Conservation (phyloP, 2,329 filamentous ascomycete species). For the Alternaria sp. region DNA sequence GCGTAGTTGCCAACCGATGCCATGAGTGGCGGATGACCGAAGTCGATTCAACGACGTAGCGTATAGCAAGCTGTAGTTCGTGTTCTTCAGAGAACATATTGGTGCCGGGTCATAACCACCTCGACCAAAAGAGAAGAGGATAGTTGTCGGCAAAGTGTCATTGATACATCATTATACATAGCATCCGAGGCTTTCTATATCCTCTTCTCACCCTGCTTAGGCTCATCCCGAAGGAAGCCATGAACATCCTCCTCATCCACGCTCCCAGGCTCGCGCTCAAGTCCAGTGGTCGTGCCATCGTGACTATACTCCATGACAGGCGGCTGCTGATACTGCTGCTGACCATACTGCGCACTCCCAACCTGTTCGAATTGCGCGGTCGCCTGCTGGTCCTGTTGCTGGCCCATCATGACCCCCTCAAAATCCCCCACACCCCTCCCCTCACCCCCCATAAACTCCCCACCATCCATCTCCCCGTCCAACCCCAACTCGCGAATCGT, state of each 20-base stretch:
- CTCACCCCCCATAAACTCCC: not conserved
- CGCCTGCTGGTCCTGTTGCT: not conserved
- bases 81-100: not conserved
- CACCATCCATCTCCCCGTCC: constrained; percentile 18
- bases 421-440: not conserved
- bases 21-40: not conserved
- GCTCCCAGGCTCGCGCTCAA: not conserved
- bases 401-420: not conserved
- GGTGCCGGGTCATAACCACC: not conserved
- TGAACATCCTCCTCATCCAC: constrained; percentile 17
- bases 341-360: not conserved
- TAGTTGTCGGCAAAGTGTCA: not conserved
- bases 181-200: not conserved
- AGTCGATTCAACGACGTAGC: not conserved
- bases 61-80: not conserved
- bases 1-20: not conserved
- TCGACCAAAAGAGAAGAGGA: too few species aligned
- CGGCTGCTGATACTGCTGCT: not conserved
- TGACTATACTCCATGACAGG: not conserved
- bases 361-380: not conserved
- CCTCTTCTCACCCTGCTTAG: constrained; percentile 1
- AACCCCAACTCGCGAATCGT: constrained; percentile 17
- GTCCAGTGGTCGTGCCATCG: not conserved
- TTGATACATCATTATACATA: not conserved
- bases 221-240: constrained; percentile 17